Base-by-base conservation (phyloP, 441 rosid species). In the Arabidopsis lyrata region DNA sequence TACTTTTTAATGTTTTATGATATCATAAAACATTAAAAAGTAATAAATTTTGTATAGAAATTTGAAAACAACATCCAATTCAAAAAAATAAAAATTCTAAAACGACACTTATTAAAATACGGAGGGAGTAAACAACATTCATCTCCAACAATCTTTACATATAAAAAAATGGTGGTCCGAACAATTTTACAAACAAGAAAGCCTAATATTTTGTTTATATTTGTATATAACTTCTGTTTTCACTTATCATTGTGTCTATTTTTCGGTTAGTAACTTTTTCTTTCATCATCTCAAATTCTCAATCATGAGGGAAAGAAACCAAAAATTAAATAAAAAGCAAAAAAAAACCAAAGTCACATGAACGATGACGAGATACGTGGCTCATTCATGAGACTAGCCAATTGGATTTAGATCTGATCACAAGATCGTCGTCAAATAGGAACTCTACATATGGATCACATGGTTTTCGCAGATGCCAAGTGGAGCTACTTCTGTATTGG, bases 391-490 rank as follows among this genome's bases (percentile, higher is more conserved):
- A 66, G 27, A 60, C 68, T 39, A 60, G 52, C 58, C 75, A 68
- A 35, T 75, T 36, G 58, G 70, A 35, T 47, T 47, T 47, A 47
- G 66, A 73, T 73, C 77, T 44, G 54, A 60, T 50, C 38, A 20
- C 22, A 13, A 60, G 29, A 59, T 67, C 68, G 15, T 67, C 20
- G 15, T 68, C 63, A 22, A 52, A 60, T 68, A 53, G 11, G 45
- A 61, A 68, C 69, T 67, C 49, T 15, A 41, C 69, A 41, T 60
- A 32, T 75, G 69, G 49, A 42, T 74, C 78, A 66, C 73, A 67
- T 74, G 78, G 67, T 66, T 9, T 12, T 29, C 34, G 5, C 36
- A 66, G 13, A 16, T 4, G 72, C 67, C 78, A 74, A 55, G 73
- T 66, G 66, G 20, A 39, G 1, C 12, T 6, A 49, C 68, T 11